Evolutionary conservation across 148 eudicot genomes (phyloP).

Genomic region (Suaeda aralocaspica): DNA sequence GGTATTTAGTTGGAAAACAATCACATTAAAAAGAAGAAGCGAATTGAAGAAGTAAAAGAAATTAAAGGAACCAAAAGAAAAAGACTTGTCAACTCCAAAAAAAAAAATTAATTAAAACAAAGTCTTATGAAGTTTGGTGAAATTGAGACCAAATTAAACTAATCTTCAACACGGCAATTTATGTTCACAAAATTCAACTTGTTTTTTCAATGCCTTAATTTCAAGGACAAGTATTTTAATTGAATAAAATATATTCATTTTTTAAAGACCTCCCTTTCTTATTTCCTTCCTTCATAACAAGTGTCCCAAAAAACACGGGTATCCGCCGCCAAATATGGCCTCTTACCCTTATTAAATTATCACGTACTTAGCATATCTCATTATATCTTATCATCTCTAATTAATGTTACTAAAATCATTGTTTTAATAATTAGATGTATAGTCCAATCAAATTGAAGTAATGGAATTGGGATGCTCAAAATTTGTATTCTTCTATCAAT

Average conservation of each 20-base stretch:
- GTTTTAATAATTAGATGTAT: background rate
- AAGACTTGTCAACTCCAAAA: conserved; percentile 17
- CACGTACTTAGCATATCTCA: background rate
- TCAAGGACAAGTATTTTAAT: background rate
- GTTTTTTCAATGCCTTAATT: background rate
- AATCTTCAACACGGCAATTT: conserved; percentile 11
- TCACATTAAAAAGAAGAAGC: background rate
- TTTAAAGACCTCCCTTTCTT: background rate
- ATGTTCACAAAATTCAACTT: background rate
- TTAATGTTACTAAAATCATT: background rate
- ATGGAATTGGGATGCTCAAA: too few relatives aligned
- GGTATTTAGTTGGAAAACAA: background rate
- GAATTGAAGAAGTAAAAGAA: background rate
- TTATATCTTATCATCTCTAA: too few relatives aligned
- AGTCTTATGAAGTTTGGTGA: conserved; percentile 21
- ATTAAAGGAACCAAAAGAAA: background rate
- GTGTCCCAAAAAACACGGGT: conserved; percentile 2
- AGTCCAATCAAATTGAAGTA: background rate
- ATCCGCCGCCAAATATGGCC: conserved; percentile 4
- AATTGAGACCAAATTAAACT: background rate
- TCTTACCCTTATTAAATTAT: background rate
- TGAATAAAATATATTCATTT: background rate
- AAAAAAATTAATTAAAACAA: background rate
- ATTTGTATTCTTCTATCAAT: too few relatives aligned
- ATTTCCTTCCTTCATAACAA: background rate